Evolutionary conservation across 1,139 yeast species (phyloP).

Genomic region (Nakaseomyces glabratus): DNA sequence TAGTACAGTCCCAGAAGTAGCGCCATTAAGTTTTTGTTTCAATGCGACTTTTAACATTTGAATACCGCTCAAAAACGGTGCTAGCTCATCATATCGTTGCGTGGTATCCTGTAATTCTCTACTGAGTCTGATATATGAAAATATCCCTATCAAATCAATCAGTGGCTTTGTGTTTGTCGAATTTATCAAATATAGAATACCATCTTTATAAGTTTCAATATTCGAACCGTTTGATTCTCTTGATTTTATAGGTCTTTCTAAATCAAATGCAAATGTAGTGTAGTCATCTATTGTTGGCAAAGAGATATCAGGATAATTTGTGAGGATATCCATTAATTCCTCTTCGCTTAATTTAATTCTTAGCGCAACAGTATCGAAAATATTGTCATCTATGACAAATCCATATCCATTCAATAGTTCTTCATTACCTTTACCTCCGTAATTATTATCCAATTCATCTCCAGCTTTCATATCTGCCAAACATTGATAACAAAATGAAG

Average conservation of each 20-base stretch:
- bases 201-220: slow-evolving; percentile 30
- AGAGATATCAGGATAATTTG: slow-evolving; percentile 34
- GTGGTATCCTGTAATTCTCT: slow-evolving; percentile 38
- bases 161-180: slow-evolving; percentile 19
- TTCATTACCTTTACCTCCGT: slow-evolving; percentile 81
- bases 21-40: slow-evolving; percentile 15
- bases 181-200: slow-evolving; percentile 39
- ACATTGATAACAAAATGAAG: slow-evolving; percentile 21
- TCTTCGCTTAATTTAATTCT: slow-evolving; percentile 42
- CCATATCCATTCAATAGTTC: slow-evolving; percentile 56
- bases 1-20: neutral
- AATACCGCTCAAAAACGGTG: slow-evolving; percentile 53
- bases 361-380: slow-evolving; percentile 54
- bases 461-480: slow-evolving; percentile 28
- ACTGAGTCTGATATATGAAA: slow-evolving; percentile 39
- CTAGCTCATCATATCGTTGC: slow-evolving; percentile 33
- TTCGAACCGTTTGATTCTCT: slow-evolving; percentile 17
- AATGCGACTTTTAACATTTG: slow-evolving; percentile 30
- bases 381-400: slow-evolving; percentile 53
- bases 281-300: slow-evolving; percentile 40
- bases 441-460: slow-evolving; percentile 60
- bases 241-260: slow-evolving; percentile 8
- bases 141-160: slow-evolving; percentile 38
- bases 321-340: slow-evolving; percentile 26
- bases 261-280: slow-evolving; percentile 33